Conservation (phyloP, 495 filamentous ascomycete species). For the Beverwykella pulmonaria region DNA sequence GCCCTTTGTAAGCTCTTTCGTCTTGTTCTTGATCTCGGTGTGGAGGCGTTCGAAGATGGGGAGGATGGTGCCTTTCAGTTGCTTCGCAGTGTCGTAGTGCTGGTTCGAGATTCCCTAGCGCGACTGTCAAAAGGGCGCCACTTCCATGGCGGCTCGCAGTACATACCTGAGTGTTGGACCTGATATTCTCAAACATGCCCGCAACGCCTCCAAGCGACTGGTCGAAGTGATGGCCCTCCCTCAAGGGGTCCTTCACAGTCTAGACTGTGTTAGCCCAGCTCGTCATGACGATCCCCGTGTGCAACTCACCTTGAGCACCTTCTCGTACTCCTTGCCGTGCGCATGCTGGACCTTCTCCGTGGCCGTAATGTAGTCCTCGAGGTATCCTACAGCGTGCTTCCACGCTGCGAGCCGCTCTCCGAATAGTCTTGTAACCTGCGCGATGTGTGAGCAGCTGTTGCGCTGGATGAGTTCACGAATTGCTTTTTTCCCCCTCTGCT, state of each 20-base stretch:
- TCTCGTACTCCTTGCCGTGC: slow-evolving; percentile 93
- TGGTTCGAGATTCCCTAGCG: slow-evolving; percentile 74
- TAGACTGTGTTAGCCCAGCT: slow-evolving; percentile 40
- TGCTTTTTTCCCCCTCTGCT: neutral
- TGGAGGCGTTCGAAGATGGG: slow-evolving; percentile 89
- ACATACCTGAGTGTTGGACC: slow-evolving; percentile 79
- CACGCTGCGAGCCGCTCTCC: slow-evolving; percentile 85
- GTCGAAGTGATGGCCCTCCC: slow-evolving; percentile 88
- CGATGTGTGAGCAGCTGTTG: slow-evolving; percentile 9
- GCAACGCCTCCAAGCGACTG: slow-evolving; percentile 81
- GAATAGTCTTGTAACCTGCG: slow-evolving; percentile 67
- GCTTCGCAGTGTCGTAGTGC: slow-evolving; percentile 86
- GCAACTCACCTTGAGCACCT: slow-evolving; percentile 74
- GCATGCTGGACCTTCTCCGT: slow-evolving; percentile 82
- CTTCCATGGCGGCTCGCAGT: neutral
- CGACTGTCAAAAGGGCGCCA: neutral
- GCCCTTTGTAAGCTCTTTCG: slow-evolving; percentile 82
- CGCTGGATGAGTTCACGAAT: too few species aligned
- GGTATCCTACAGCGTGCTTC: slow-evolving; percentile 89
- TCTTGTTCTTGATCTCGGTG: slow-evolving; percentile 93
- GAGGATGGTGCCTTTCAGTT: slow-evolving; percentile 76
- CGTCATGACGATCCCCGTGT: neutral
- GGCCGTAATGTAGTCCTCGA: slow-evolving; percentile 83
- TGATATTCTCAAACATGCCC: slow-evolving; percentile 89
- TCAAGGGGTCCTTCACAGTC: slow-evolving; percentile 83